Percentiles rank a stretch among this genome's conserved stretches.
Evolutionary conservation across 2,329 filamentous ascomycete species (phyloP).

Genomic region (Allantophomopsis lycopodina): DNA sequence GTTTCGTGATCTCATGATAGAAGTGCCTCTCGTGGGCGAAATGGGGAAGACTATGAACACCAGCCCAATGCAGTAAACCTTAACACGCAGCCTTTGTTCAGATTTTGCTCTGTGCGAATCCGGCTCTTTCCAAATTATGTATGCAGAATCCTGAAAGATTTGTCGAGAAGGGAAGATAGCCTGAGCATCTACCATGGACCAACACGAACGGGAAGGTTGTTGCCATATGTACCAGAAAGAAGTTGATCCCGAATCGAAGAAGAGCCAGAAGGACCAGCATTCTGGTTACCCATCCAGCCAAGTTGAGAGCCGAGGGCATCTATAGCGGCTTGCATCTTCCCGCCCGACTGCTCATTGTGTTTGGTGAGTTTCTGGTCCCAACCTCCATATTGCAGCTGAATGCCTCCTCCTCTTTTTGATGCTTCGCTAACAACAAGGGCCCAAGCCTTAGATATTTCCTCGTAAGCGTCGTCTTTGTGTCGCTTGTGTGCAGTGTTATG

Average conservation of each 20-base stretch:
- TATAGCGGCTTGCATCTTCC: slow-evolving; percentile 68
- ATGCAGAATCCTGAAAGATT: too few species aligned
- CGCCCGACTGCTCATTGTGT: slow-evolving; percentile 78
- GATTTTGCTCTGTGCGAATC: too few species aligned
- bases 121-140: too few species aligned
- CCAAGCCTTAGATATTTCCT: slow-evolving; percentile 92
- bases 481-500: slow-evolving; percentile 77
- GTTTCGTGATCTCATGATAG: too few species aligned
- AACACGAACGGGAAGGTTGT: slow-evolving; percentile 38
- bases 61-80: too few species aligned
- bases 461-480: slow-evolving; percentile 90
- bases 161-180: too few species aligned
- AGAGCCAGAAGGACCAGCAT: slow-evolving; percentile 22
- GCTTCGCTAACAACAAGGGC: slow-evolving; percentile 81
- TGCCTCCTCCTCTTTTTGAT: slow-evolving; percentile 79
- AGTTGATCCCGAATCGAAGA: slow-evolving; percentile 49
- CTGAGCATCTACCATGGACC: slow-evolving; percentile 38
- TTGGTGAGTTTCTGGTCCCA: slow-evolving; percentile 84
- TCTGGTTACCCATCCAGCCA: slow-evolving; percentile 54
- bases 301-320: slow-evolving; percentile 61
- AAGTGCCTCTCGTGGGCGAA: too few species aligned
- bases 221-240: slow-evolving; percentile 43
- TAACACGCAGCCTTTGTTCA: too few species aligned
- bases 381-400: slow-evolving; percentile 74
- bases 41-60: too few species aligned